Evolutionary conservation across 2,329 filamentous ascomycete species (phyloP).

Genomic region (Alternaria infectoria): DNA sequence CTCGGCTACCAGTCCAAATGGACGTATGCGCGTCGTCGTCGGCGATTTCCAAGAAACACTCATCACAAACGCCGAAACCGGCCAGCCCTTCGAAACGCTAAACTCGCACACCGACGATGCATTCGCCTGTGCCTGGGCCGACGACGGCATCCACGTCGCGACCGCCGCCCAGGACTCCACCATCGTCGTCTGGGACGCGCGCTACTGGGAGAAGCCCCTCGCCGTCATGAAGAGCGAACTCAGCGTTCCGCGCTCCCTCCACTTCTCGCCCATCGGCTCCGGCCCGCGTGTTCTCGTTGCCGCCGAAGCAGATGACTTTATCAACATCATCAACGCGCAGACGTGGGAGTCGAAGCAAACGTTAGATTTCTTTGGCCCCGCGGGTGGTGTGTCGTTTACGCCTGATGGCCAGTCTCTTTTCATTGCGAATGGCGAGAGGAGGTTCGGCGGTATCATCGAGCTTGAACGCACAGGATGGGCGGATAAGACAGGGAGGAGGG

Average conservation of each 20-base stretch:
- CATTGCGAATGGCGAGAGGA: constrained; percentile 69
- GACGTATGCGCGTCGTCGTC: constrained; percentile 73
- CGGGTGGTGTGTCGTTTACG: constrained; percentile 71
- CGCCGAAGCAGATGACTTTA: constrained; percentile 76
- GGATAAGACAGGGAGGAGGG: constrained; percentile 15
- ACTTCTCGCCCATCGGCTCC: constrained; percentile 74
- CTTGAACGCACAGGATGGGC: constrained; percentile 58
- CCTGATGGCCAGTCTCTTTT: constrained; percentile 72
- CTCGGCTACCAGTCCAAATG: constrained; percentile 73
- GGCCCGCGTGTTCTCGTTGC: constrained; percentile 71
- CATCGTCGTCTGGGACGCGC: constrained; percentile 77
- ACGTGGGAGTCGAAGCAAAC: constrained; percentile 71
- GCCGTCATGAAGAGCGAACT: constrained; percentile 68
- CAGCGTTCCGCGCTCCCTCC: constrained; percentile 71
- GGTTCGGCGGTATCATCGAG: constrained; percentile 71
- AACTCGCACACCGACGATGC: constrained; percentile 72
- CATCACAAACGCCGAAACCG: constrained; percentile 73
- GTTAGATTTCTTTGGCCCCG: constrained; percentile 76
- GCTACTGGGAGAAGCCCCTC: constrained; percentile 66
- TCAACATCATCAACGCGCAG: constrained; percentile 73
- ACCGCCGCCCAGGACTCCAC: constrained; percentile 78
- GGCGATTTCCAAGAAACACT: constrained; percentile 71
- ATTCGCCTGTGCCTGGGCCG: constrained; percentile 81
- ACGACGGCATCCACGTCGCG: constrained; percentile 76
- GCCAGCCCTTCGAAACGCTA: constrained; percentile 63